Conservation (phyloP, 2,329 filamentous ascomycete genomes). For the Biscogniauxia sp. region DNA sequence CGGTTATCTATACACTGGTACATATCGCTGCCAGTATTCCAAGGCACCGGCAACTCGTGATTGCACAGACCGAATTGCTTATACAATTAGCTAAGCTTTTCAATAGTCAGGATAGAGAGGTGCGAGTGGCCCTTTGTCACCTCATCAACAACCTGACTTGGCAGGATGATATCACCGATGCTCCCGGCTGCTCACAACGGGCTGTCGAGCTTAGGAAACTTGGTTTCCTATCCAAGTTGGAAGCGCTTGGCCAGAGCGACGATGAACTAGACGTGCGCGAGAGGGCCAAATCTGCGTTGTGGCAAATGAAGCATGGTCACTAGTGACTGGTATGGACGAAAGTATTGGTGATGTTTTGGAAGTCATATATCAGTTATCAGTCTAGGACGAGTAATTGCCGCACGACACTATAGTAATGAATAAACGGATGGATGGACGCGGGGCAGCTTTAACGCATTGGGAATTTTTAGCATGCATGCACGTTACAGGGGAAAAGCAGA, state of each 20-base stretch:
- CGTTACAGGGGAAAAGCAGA: neutral
- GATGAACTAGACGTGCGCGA: slow-evolving; percentile 79
- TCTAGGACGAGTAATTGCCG: neutral
- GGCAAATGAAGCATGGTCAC: slow-evolving; percentile 59
- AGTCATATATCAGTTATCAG: neutral
- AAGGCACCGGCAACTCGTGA: slow-evolving; percentile 72
- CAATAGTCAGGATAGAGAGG: slow-evolving; percentile 66
- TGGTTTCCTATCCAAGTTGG: slow-evolving; percentile 67
- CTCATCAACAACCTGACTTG: slow-evolving; percentile 83
- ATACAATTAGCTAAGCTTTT: slow-evolving; percentile 72
- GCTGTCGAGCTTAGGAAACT: slow-evolving; percentile 67
- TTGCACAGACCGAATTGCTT: slow-evolving; percentile 74
- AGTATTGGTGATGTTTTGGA: neutral
- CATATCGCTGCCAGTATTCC: slow-evolving; percentile 83
- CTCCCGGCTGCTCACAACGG: slow-evolving; percentile 62
- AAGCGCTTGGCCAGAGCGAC: slow-evolving; percentile 62
- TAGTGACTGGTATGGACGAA: slow-evolving; percentile 2
- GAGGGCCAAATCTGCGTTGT: slow-evolving; percentile 74
- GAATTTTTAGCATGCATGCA: neutral
- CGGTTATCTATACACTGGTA: slow-evolving; percentile 78
- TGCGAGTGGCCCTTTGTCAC: slow-evolving; percentile 79
- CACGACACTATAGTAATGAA: neutral
- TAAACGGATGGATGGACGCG: neutral
- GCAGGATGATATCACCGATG: slow-evolving; percentile 71
- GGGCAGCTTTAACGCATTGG: neutral